A percentile compares a stretch with the other conserved stretches of the same genome.
Conservation (phyloP, 768 basidiomycete genomes). For the Austroboletus festivus region DNA sequence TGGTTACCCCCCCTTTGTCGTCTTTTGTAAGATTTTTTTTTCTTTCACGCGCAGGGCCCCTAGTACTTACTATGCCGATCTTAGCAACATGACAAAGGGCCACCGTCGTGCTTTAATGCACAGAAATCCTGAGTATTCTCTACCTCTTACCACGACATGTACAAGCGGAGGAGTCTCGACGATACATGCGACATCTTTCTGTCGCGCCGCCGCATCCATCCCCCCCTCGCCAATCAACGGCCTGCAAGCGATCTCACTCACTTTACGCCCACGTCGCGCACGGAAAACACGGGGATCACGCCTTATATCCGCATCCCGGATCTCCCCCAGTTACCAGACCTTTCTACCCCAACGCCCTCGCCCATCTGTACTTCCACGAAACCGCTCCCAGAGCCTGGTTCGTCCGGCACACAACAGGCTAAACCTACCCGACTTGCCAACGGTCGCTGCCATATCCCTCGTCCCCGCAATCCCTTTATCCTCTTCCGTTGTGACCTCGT, state of each 20-base stretch:
- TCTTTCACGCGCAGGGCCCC: constrained; percentile 18
- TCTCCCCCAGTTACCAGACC: constrained; percentile 5
- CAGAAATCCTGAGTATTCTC: constrained; percentile 3
- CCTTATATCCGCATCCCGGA: constrained; percentile 8
- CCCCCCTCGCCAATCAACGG: constrained; percentile 7
- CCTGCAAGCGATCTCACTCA: constrained; percentile 10
- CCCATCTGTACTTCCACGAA: constrained; percentile 4
- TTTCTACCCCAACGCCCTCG: background rate
- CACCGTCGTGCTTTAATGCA: constrained; percentile 7
- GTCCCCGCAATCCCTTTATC: constrained; percentile 78
- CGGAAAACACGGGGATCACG: constrained; percentile 10
- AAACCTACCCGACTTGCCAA: constrained; percentile 16
- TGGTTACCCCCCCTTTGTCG: constrained; percentile 23
- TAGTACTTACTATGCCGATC: constrained; percentile 6
- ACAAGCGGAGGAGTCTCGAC: constrained; percentile 28
- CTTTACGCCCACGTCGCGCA: constrained; percentile 1
- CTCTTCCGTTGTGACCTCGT: constrained; percentile 75
- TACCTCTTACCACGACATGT: constrained; percentile 24
- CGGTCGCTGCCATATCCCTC: constrained; percentile 52
- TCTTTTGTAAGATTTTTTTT: constrained; percentile 10
- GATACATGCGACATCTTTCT: constrained; percentile 30
- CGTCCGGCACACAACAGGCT: constrained; percentile 15
- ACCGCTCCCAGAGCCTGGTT: constrained; percentile 27
- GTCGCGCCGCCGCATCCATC: constrained; percentile 17
- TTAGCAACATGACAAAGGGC: constrained; percentile 18